Evolutionary conservation across 1,284 basidiomycete species (phyloP).

Genomic region (Ustilago curta): DNA sequence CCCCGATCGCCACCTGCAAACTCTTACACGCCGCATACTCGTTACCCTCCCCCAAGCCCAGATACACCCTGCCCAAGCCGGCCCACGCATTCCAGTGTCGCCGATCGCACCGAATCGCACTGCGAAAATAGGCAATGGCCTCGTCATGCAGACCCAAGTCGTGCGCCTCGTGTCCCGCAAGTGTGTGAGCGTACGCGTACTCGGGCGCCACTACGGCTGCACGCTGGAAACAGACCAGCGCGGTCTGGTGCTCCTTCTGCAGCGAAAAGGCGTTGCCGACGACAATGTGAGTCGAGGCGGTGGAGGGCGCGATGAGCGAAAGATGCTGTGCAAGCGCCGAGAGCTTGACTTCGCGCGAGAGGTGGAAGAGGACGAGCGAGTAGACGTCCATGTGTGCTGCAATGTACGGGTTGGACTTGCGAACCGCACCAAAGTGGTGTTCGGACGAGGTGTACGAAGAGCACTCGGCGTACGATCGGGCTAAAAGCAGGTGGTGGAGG

Average conservation of each 20-base stretch:
- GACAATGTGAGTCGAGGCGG: conserved; percentile 60
- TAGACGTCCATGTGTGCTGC: conserved; percentile 65
- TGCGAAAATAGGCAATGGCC: conserved; percentile 62
- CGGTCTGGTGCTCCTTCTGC: conserved; percentile 64
- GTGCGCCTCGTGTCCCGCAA: conserved; percentile 66
- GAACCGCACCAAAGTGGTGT: conserved; percentile 49
- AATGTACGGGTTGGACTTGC: conserved; percentile 51
- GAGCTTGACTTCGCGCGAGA: conserved; percentile 66
- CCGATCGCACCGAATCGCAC: conserved; percentile 60
- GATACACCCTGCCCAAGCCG: conserved; percentile 61
- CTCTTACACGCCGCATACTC: conserved; percentile 58
- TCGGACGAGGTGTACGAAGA: conserved; percentile 61
- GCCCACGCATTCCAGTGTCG: conserved; percentile 68
- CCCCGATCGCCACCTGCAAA: conserved; percentile 53
- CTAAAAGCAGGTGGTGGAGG: conserved; percentile 55
- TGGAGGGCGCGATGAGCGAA: conserved; percentile 48
- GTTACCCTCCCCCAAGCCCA: conserved; percentile 48
- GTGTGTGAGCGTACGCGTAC: conserved; percentile 66
- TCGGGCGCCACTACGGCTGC: conserved; percentile 60
- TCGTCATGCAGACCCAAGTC: conserved; percentile 61
- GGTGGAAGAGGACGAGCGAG: conserved; percentile 67
- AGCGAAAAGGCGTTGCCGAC: conserved; percentile 66
- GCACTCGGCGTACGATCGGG: conserved; percentile 59
- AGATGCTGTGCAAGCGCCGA: conserved; percentile 63
- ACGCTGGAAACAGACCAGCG: conserved; percentile 62